Evolutionary conservation across 2,329 filamentous ascomycete genomes (phyloP).

Genomic region (Penicillium freii): DNA sequence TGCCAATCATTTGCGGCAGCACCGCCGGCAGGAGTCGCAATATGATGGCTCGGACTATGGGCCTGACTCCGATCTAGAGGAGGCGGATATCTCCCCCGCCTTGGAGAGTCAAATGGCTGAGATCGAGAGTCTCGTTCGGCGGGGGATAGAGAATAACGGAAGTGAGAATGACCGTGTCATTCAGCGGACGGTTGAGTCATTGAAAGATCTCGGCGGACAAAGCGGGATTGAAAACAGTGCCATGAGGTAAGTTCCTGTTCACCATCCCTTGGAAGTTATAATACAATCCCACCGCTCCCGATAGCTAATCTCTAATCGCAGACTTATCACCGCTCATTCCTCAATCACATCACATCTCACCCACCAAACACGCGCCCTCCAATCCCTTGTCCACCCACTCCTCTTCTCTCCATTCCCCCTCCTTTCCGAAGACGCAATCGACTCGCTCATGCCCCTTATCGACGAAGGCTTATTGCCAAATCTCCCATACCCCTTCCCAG

Average conservation of each 20-base stretch:
- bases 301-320: conserved; percentile 26
- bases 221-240: conserved; percentile 57
- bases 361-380: conserved; percentile 60
- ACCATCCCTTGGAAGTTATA: too few species aligned
- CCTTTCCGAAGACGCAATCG: conserved; percentile 54
- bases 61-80: conserved; percentile 55
- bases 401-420: conserved; percentile 57
- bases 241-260: conserved; percentile 49
- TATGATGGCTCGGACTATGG: conserved; percentile 61
- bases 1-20: conserved; percentile 33
- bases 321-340: conserved; percentile 58
- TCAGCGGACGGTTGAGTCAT: conserved; percentile 50
- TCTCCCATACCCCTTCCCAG: conserved; percentile 50
- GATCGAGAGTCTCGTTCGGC: conserved; percentile 54
- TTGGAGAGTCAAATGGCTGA: conserved; percentile 56
- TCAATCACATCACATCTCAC: conserved; percentile 60
- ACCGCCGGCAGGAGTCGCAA: conserved; percentile 44
- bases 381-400: conserved; percentile 58
- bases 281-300: not conserved
- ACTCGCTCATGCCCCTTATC: conserved; percentile 57
- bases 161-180: conserved; percentile 54
- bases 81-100: conserved; percentile 53
- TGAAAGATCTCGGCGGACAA: conserved; percentile 56
- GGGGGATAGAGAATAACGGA: conserved; percentile 54
- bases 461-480: conserved; percentile 51